Evolutionary conservation across 495 filamentous ascomycete genomes (phyloP), one percentile per base, ranked within the genome.

Genomic region (Daldinia grandis): DNA sequence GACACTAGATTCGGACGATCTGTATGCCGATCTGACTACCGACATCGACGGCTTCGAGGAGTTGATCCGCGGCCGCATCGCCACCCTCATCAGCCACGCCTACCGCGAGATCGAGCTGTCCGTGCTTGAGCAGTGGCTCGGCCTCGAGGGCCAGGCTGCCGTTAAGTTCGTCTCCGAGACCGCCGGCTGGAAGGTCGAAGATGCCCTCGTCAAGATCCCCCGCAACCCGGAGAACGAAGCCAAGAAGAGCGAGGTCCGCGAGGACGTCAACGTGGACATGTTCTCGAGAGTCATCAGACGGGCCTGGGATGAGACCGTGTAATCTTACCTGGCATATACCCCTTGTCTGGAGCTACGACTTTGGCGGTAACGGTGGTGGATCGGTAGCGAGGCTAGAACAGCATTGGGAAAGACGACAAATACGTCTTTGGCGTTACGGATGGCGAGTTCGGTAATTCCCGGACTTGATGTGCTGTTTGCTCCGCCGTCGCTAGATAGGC

Each of bases 151-250:
- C 51, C 85, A 84, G 59, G 88, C 88, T 44, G 92, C 96, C 25
- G 85, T 90, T 58, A 89, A 91, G 75, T 98, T 98, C 76, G 89
- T 95, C 49, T 81, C 80, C 54, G 92, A 93, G 73, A 91, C 94
- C 44, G 97, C 92, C 74, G 92, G 89, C 74, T 99, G 96, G 96
- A 88, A 87, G 72, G 84, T 98, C 30, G 85, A 81, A 47, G 85
- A 83, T 12, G 81, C 75, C 35, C 9, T 77, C 25, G 82, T 88
- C 28, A 87, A 95, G 57, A 89, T 88, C 79, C 95, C 96, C 53
- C 84, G 91, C 77, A 99, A 98, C 80, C 91, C 95, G 80, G 96
- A 99, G 86, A 99, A 99, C 80, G 94, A 98, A 88, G 96, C 93
- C 30, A 94, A 95, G 86, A 95, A 94, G 74, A 93, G 93, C 44